These are phyloP conservation scores for Cutaneotrichosporon sp. DNA, from an alignment of 1,284 basidiomycete species.

Conservation along the genomic window DNA sequence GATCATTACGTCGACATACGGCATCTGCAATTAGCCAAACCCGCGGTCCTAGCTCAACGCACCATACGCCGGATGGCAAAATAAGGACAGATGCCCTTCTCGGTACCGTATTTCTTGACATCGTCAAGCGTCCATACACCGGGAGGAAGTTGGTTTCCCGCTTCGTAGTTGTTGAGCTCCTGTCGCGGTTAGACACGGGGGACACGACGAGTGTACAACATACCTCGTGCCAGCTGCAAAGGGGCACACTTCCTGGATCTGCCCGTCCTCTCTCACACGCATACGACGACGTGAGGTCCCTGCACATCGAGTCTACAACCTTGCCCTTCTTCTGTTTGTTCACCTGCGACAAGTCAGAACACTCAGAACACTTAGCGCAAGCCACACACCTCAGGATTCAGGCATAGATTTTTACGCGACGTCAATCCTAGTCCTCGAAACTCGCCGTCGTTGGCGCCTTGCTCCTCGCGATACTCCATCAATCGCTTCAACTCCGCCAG, in stretches of 20 bases:
- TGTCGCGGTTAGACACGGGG: constrained; percentile 33
- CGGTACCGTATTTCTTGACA: constrained; percentile 79
- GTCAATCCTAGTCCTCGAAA: constrained; percentile 91
- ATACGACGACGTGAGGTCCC: constrained; percentile 86
- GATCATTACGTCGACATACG: constrained; percentile 92
- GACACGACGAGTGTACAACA: constrained; percentile 20
- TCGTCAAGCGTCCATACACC: constrained; percentile 96
- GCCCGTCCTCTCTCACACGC: constrained; percentile 79
- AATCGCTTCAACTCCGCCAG: constrained; percentile 90
- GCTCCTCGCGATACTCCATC: constrained; percentile 85
- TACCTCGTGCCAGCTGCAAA: constrained; percentile 96
- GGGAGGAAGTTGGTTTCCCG: constrained; percentile 75
- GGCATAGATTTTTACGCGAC: constrained; percentile 92
- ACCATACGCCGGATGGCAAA: constrained; percentile 96
- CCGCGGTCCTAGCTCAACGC: constrained; percentile 24
- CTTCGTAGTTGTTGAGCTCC: constrained; percentile 72
- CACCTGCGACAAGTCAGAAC: constrained; percentile 56
- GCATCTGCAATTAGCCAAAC: constrained; percentile 59
- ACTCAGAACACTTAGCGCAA: background rate
- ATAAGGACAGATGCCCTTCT: constrained; percentile 88
- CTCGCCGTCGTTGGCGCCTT: constrained; percentile 65
- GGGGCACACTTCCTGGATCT: constrained; percentile 83
- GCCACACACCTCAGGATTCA: constrained; percentile 78
- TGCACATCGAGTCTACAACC: constrained; percentile 91
- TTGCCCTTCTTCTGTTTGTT: constrained; percentile 97